Evolutionary conservation across 192 early-diverging fungal genomes (phyloP), one percentile per base, ranked within the genome.

Genomic region (Lobosporangium transversale): DNA sequence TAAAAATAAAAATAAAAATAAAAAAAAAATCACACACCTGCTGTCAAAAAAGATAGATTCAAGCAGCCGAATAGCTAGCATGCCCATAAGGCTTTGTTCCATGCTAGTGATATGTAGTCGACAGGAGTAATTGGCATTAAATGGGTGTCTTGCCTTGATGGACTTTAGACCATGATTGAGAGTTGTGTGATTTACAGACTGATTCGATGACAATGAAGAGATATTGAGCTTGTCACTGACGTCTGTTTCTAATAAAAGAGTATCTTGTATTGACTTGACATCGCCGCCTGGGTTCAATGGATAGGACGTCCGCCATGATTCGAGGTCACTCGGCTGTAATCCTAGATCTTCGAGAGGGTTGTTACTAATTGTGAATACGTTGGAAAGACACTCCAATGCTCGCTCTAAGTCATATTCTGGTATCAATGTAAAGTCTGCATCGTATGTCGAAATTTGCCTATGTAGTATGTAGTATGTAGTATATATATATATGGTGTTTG

Each of bases 391-490:
- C 8, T 58, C 65, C 45, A 76, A 17, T 1, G 73, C 73, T 21
- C 59, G 43, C n/a, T 55, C 17, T 3, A 76, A 47, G n/a, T 76
- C 73, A n/a, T 65, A 76, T 45, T 76, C 73, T 5, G 73, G 73
- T 53, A 76, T 30, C 21, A 76, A 29, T 37, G 73, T 76, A 24
- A 76, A 76, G 47, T 76, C 73, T 14, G 73, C 73, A 33, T 76
- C 73, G 49, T 76, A 76, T 10, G 73, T 76, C 20, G 73, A 76
- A 18, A 76, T 76, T 67, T 76, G 73, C 73, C 73, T 76, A 67
- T 15, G 20, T 4, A 0, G 2, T 18, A 30, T 4, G 10, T n/a
- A 4, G 9, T 21, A 58, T 17, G 10, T 35, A 36, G 49, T n/a
- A 18, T 26, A n/a, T n/a, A n/a, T n/a, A n/a, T n/a, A n/a, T n/a